Base-by-base conservation (phyloP, 169 alveolate species). In the Cryptosporidium bovis region DNA sequence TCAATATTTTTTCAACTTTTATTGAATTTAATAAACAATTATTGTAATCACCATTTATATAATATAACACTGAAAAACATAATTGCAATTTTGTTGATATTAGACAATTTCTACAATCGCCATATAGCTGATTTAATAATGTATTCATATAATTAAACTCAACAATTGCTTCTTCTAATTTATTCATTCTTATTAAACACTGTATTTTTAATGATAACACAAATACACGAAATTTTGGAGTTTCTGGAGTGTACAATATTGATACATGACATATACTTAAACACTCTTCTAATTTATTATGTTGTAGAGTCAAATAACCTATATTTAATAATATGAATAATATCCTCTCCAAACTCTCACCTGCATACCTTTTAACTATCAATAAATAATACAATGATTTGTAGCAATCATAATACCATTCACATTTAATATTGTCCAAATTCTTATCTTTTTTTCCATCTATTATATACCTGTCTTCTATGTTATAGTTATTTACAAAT, bases 301-400 rank as follows among this genome's bases (percentile, higher is more conserved):
- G 87, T 77, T 77, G 87, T 40, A 77, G 24, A 5, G 87, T 60
- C 31, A 77, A 77, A 46, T 55, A 77, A 34, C 87, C 87, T 46
- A 46, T 77, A 77, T 60, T 60, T 60, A 77, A 48, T 8, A 77
- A 12, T 31, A 62, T 36, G 34, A 60, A 77, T 40, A 77, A 29
- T 15, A 77, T 48, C 24, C 71, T 62, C 33, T 77, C 87, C 20
- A 77, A 40, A 62, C n/a, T 36, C 18, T 77, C 87, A 24, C 87
- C 87, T 44, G 51, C 34, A 40, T 58, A 62, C 15, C 69, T 40
- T 24, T 60, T 77, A 16, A 71, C 60, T 12, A 77, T 77, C 13
- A 44, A 4, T 16, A 77, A 46, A 44, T 31, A 77, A 46, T 77
- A 77, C 56, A 77, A 24, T 13, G 87, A 65, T 29, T 40, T 62